Base-by-base conservation (phyloP, 345 rosid genomes). In the Euphorbia peplus region DNA sequence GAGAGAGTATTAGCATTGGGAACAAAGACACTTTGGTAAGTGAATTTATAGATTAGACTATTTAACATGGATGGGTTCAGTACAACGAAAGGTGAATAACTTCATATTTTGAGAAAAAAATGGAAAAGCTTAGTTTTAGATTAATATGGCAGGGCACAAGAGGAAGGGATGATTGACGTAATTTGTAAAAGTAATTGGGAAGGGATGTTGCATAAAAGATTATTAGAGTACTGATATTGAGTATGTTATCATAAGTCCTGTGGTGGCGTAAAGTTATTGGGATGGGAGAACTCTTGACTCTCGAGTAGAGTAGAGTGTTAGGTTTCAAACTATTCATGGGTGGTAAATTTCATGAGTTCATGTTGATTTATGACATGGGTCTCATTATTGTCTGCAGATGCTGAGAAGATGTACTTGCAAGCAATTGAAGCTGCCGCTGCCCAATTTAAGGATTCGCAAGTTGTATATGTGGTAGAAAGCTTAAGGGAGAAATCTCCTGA, bases 361-460 rank as follows among this genome's bases (percentile, higher is more conserved):
- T 39, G 0, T 41, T 64, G 1, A 18, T 2, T 37, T 32, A 37
- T n/a, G 22, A 63, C 64, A 22, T 53, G 70, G 57, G 76, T 57
- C 25, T 56, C 54, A 30, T 51, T 66, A n/a, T 48, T 60, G 30
- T 73, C 37, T 75, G 44, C 30, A 90, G 97, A 84, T 70, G 83
- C 79, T 1, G 81, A 80, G 73, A 71, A 78, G 68, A 82, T 71
- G 70, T 88, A 73, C 78, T 74, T 57, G 57, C 72, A 57, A 65
- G 83, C 92, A n/a, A 32, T 67, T 44, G 90, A 85, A 63, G 83
- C 80, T 39, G 84, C 81, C 47, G 48, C 73, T 75, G 73, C 86
- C 46, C 84, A 81, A 79, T 83, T 93, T 67, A 90, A 83, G 80
- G 95, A 89, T 69, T 75, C 87, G 4, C 69, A 73, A 72, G 82